phyloP scores from a whole-genome alignment of 208 protist species.

The Wallacemonas sp. region DNA sequence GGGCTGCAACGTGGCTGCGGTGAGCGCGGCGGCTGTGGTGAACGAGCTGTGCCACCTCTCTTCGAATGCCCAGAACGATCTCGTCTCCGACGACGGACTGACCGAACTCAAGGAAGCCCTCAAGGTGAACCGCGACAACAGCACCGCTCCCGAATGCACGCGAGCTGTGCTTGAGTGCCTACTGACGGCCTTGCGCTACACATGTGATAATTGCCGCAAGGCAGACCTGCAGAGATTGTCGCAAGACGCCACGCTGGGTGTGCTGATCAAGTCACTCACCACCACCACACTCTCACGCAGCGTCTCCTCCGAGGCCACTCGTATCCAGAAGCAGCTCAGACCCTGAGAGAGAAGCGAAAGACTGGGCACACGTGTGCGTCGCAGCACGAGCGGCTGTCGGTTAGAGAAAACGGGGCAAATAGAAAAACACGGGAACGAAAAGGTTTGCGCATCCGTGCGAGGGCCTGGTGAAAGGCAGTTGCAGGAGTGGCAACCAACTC shows the following conservation, averaged over 20 bases:
- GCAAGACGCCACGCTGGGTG: conserved; percentile 10
- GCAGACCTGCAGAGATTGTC: conserved; percentile 11
- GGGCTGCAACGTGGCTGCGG: conserved; percentile 20
- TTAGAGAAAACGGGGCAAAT: too few species aligned
- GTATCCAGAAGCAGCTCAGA: background rate
- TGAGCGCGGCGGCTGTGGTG: conserved; percentile 47
- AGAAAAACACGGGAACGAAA: too few species aligned
- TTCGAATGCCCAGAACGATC: conserved; percentile 27
- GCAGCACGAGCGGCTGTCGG: too few species aligned
- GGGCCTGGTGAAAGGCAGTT: too few species aligned
- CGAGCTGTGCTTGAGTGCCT: conserved; percentile 31
- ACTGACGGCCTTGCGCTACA: conserved; percentile 39
- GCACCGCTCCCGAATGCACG: conserved; percentile 15
- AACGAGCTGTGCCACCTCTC: conserved; percentile 44
- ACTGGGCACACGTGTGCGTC: too few species aligned
- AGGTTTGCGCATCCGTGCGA: too few species aligned
- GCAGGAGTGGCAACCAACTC: background rate
- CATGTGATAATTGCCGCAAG: conserved; percentile 25
- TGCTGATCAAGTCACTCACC: conserved; percentile 14
- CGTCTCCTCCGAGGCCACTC: conserved; percentile 23
- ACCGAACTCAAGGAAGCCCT: conserved; percentile 21
- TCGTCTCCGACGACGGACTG: conserved; percentile 35
- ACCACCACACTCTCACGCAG: conserved; percentile 15
- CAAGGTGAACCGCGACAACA: conserved; percentile 12
- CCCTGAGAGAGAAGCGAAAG: background rate